Evolutionary conservation across 345 rosid genomes (phyloP).

Genomic region (Eucalyptus cladocalyx): DNA sequence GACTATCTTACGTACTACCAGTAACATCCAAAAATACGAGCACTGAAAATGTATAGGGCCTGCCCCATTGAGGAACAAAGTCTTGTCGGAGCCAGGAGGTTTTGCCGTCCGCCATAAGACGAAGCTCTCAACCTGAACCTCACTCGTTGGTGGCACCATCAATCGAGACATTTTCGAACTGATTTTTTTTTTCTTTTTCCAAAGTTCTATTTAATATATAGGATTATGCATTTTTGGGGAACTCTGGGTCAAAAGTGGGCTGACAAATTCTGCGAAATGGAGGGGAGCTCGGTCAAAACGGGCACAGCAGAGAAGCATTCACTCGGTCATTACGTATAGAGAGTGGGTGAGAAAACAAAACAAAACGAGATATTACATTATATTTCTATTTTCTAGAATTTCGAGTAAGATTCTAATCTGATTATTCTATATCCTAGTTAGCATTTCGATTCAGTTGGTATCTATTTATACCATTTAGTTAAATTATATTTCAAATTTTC

Average conservation of each 20-base stretch:
- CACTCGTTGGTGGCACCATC: constrained; percentile 14
- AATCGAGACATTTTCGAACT: neutral
- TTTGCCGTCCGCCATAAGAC: constrained; percentile 31
- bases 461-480: neutral
- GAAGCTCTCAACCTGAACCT: constrained; percentile 27
- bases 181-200: neutral
- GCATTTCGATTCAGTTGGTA: neutral
- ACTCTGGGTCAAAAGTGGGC: too few species aligned
- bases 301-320: too few species aligned
- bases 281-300: too few species aligned
- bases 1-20: too few species aligned
- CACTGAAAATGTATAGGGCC: constrained; percentile 1
- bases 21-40: too few species aligned
- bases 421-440: neutral
- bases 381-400: neutral
- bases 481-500: neutral
- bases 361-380: too few species aligned
- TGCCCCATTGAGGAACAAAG: constrained; percentile 68
- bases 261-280: too few species aligned
- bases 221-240: too few species aligned
- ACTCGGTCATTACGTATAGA: too few species aligned
- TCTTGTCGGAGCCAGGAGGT: constrained; percentile 47
- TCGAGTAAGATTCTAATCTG: neutral
- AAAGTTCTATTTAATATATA: too few species aligned
- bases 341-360: too few species aligned